Evolutionary conservation across 805 yeast species (phyloP), one percentile per base, ranked within the genome.

Genomic region (Diddensiella transvaalensis): DNA sequence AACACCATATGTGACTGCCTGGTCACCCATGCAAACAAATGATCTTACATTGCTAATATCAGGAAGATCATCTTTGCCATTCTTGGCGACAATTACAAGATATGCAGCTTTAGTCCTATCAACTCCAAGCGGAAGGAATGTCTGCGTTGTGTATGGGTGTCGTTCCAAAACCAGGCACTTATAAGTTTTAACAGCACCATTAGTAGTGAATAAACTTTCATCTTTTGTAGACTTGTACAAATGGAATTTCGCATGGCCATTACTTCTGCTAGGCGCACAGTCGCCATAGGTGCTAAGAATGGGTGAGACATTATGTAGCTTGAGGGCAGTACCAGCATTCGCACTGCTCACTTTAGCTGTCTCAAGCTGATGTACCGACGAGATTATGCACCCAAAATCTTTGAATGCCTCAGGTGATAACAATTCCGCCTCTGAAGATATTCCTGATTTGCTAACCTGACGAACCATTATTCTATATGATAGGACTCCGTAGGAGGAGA

Each of bases 291-390:
- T 67, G 62, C 83, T 83, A 3, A 66, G 67, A 2, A 85, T 72
- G 1, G 87, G 83, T 1, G 93, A 81, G 3, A 89, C 93, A 52
- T 82, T 75, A 53, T 78, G 79, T 40, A 87, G 64, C 59, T 90
- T 90, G 3, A 77, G 71, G 1, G 97, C 97, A 1, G 97, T 90
- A n/a, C 97, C 97, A 61, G 90, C 89, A 67, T 90, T 90, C 3
- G 96, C 97, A 18, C 76, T 67, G 3, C 76, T 62, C 26, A 74
- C 63, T 33, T 65, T 60, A 43, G 73, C 68, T 1, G 75, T 60
- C 32, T 66, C 61, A 23, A 86, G 71, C 64, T 87, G 95, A 58
- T 87, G 85, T 51, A 77, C 78, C 2, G 95, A 86, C 22, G 93
- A 84, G 38, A 89, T 78, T 8, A 87, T 81, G 0, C 84, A 79